Evolutionary conservation across 164 flowering plant genomes (phyloP), one percentile per base, ranked within the genome.

Genomic region (Saururus chinensis): DNA sequence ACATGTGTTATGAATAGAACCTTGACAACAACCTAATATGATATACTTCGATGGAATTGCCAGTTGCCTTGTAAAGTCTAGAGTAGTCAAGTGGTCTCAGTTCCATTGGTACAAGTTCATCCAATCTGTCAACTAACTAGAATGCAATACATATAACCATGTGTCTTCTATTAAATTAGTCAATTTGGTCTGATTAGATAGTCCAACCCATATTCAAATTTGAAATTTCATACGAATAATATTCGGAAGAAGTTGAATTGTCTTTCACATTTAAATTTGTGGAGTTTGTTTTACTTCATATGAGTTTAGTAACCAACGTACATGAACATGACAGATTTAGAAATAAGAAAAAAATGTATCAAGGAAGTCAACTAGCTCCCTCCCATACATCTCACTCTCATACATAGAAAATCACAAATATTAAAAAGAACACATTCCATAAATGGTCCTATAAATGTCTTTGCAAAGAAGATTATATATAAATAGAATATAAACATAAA

Each of bases 1-100:
- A 89, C 98, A 77, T 92, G 98, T 40, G 98, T 96, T 68, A 84
- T 79, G 70, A 92, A 92, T 57, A 92, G 88, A 64, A 96, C 98
- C 75, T 83, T 89, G 30, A 84, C 89, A 75, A 92, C 98, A 61
- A 95, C 96, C 98, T 92, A 82, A 74, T 74, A 61, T 73, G 64
- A 60, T 40, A 20, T 54, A 54, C 9, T 8, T 19, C 23, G 23
- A 21, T 1, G 19, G 9, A 54, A n/a, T n/a, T n/a, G n/a, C n/a
- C n/a, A n/a, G n/a, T n/a, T n/a, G n/a, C n/a, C n/a, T n/a, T n/a
- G n/a, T n/a, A n/a, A n/a, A n/a, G n/a, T n/a, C n/a, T n/a, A n/a
- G n/a, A n/a, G n/a, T n/a, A n/a, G n/a, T n/a, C n/a, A n/a, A n/a
- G n/a, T n/a, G n/a, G n/a, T n/a, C n/a, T n/a, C n/a, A n/a, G n/a